Percentiles rank a stretch among this genome's conserved stretches.
These are phyloP conservation scores for Alternaria triticimaculans DNA, from an alignment of 2,329 filamentous ascomycete species.

Conservation along the genomic window DNA sequence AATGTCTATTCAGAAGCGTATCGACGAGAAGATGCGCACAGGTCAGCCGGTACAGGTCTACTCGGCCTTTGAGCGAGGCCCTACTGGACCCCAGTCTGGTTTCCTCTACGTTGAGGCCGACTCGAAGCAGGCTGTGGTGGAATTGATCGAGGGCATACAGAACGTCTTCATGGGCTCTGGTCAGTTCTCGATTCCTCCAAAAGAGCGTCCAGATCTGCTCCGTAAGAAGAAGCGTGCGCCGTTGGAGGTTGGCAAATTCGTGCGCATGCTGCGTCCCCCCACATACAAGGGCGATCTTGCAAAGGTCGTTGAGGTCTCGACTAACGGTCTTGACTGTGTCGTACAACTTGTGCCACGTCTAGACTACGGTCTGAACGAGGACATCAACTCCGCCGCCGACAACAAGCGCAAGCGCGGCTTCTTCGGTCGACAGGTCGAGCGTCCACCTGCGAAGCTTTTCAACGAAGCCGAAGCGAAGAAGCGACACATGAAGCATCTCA, in stretches of 20 bases:
- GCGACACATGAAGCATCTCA: conserved; percentile 72
- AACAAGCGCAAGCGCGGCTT: conserved; percentile 79
- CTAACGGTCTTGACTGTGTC: conserved; percentile 87
- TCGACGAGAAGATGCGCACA: conserved; percentile 78
- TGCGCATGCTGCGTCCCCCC: conserved; percentile 79
- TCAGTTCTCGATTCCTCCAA: conserved; percentile 88
- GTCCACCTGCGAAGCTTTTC: conserved; percentile 88
- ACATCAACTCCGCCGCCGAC: conserved; percentile 61
- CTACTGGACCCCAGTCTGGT: conserved; percentile 79
- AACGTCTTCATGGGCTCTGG: conserved; percentile 90
- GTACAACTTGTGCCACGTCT: conserved; percentile 89
- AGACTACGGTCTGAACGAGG: conserved; percentile 89
- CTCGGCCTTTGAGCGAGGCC: conserved; percentile 86
- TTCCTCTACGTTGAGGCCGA: conserved; percentile 95
- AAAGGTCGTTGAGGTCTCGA: conserved; percentile 89
- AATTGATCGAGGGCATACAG: conserved; percentile 81
- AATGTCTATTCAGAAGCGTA: conserved; percentile 84
- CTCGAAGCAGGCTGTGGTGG: conserved; percentile 82
- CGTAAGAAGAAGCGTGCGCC: conserved; percentile 82
- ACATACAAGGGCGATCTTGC: conserved; percentile 90
- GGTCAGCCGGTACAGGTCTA: conserved; percentile 85
- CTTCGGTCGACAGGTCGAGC: conserved; percentile 61
- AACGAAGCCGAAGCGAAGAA: conserved; percentile 93
- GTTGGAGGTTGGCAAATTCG: conserved; percentile 87
- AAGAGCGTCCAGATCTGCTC: conserved; percentile 97